These are phyloP conservation scores for Melampsora larici-populina DNA, from an alignment of 1,284 basidiomycete species.

Conservation along the genomic window DNA sequence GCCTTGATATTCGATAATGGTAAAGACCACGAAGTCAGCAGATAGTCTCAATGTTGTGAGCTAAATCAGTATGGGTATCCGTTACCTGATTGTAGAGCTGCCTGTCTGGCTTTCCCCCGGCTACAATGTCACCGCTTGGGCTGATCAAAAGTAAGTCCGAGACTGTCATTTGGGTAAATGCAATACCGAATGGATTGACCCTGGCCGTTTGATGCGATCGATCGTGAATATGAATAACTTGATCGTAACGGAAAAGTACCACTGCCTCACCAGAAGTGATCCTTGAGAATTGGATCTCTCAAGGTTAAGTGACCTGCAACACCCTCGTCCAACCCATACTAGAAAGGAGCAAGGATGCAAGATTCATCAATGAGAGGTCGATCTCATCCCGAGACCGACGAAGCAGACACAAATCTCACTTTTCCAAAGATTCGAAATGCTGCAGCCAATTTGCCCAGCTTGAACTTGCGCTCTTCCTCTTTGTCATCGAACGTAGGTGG, in stretches of 20 bases:
- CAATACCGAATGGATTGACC: conserved; percentile 45
- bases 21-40: background rate
- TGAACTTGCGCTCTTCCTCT: conserved; percentile 58
- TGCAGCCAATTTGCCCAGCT: conserved; percentile 61
- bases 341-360: background rate
- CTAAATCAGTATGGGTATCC: background rate
- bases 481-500: conserved; percentile 55
- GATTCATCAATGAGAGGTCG: background rate
- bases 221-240: conserved; percentile 47
- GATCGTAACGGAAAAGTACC: conserved; percentile 51
- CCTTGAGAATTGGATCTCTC: conserved; percentile 60
- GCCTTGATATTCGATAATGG: conserved; percentile 5
- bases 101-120: conserved; percentile 53
- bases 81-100: conserved; percentile 48
- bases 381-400: background rate
- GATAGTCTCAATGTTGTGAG: background rate
- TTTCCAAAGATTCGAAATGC: conserved; percentile 59
- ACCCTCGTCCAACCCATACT: conserved; percentile 41
- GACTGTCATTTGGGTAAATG: conserved; percentile 58
- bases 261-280: conserved; percentile 60
- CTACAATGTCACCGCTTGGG: conserved; percentile 59
- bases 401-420: conserved; percentile 55
- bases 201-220: background rate
- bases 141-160: conserved; percentile 59
- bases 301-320: conserved; percentile 66